A percentile compares a stretch with the other conserved stretches of the same genome.
These are phyloP conservation scores for Emericellopsis cladophorae DNA, from an alignment of 2,329 filamentous ascomycete species.

Conservation along the genomic window DNA sequence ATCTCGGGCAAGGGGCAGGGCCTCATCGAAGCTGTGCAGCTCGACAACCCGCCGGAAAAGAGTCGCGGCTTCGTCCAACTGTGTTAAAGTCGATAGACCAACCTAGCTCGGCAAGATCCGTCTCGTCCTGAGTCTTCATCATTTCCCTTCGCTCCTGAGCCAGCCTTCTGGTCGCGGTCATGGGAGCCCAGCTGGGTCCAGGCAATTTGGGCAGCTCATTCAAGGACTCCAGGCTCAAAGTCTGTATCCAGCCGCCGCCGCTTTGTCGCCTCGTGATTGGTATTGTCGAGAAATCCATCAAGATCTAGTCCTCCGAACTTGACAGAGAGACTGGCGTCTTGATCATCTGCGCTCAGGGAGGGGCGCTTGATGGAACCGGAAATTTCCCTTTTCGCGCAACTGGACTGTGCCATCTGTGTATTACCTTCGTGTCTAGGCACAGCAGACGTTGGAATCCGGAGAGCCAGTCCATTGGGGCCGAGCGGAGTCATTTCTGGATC, in stretches of 20 bases:
- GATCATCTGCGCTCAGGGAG: not conserved
- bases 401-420: not conserved
- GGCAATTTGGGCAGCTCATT: conserved; percentile 49
- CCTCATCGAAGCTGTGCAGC: conserved; percentile 65
- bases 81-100: conserved; percentile 67
- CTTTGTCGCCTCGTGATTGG: not conserved
- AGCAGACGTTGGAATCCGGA: not conserved
- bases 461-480: not conserved
- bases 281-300: not conserved
- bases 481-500: not conserved
- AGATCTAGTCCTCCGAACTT: not conserved
- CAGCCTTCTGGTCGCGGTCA: conserved; percentile 11
- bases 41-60: conserved; percentile 89
- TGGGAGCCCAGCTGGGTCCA: conserved; percentile 14
- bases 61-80: conserved; percentile 41
- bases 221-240: conserved; percentile 56
- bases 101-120: conserved; percentile 54
- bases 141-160: conserved; percentile 46
- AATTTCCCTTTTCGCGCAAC: not conserved
- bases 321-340: not conserved
- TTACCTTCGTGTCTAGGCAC: not conserved
- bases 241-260: not conserved
- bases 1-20: conserved; percentile 59
- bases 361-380: not conserved
- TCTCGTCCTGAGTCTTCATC: conserved; percentile 32